phyloP scores from a whole-genome alignment of 805 yeast genomes.

The Sugiyamaella smithiae region DNA sequence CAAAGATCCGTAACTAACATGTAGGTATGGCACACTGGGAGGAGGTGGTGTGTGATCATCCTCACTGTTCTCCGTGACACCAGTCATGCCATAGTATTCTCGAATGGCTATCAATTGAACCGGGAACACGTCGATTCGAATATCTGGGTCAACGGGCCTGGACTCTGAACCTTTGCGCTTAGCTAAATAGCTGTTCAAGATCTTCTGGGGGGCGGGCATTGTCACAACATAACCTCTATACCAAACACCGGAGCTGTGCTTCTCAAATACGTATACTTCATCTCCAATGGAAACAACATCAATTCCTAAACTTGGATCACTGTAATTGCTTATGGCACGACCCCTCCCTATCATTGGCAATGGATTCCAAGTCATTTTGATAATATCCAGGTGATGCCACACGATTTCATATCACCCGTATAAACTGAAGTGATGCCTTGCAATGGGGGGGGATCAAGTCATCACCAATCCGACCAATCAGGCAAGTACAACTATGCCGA shows the following conservation, averaged over 20 bases:
- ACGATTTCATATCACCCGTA: not conserved
- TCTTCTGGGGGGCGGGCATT: not conserved
- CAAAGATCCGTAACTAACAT: not conserved
- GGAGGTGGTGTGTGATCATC: not conserved
- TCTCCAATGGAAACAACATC: constrained; percentile 51
- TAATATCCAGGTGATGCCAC: not conserved
- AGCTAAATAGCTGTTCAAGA: not conserved
- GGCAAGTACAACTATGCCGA: constrained; percentile 7
- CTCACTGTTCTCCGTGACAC: constrained; percentile 18
- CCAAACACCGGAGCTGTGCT: constrained; percentile 56
- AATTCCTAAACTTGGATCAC: constrained; percentile 35
- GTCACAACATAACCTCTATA: constrained; percentile 72
- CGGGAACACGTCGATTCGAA: constrained; percentile 30
- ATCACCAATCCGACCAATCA: too few species aligned
- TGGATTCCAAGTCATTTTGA: constrained; percentile 44
- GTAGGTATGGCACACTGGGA: constrained; percentile 15
- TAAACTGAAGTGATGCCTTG: too few species aligned
- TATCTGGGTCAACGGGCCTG: constrained; percentile 8
- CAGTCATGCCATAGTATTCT: constrained; percentile 22
- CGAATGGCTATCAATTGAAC: constrained; percentile 22
- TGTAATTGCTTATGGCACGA: constrained; percentile 33
- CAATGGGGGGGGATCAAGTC: too few species aligned
- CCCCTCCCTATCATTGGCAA: constrained; percentile 38
- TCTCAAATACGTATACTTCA: constrained; percentile 70
- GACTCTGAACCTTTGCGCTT: constrained; percentile 3